Evolutionary conservation across 139 green algal species (phyloP), one percentile per base, ranked within the genome.

Genomic region (Gonium pectorale): DNA sequence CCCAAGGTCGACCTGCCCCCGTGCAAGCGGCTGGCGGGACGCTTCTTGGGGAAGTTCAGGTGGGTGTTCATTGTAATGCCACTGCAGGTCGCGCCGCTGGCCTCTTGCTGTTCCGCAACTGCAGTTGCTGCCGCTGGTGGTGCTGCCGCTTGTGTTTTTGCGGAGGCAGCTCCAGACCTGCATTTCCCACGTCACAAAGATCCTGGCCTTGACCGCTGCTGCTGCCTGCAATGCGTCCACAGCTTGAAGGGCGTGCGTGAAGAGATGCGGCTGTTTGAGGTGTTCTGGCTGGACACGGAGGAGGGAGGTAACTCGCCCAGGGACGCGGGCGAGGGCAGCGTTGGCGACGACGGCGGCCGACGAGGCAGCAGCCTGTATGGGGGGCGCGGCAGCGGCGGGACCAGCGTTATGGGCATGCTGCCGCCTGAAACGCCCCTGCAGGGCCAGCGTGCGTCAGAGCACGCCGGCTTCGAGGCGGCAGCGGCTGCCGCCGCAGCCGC

Each of bases 241-340:
- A 74, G 63, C 44, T 63, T 84, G 9, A 84, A 84, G 78, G 78
- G 78, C 44, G 78, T 84, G 33, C 43, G 44, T 7, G 78, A 84
- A 63, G 62, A 74, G 44, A 84, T 84, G 78, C 37, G 37, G 62
- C 64, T 84, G 64, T 75, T 71, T 33, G 78, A 84, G 78, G 78
- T 84, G 11, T 46, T 51, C 22, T 84, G 78, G 78, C n/a, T 24
- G 51, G 33, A 63, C 2, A 51, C 67, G 71, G 51, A 26, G 2
- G 52, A 68, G 35, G n/a, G n/a, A n/a, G n/a, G n/a, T n/a, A n/a
- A n/a, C n/a, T n/a, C n/a, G n/a, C n/a, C n/a, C n/a, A n/a, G n/a
- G n/a, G 71, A 64, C 2, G 70, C 38, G 37, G 43, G 31, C 9
- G 38, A 54, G 67, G 24, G 40, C 38, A 71, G 37, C 17, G 67